Conservation (phyloP, 2,329 filamentous ascomycete species). For the Hymenoscyphus albidus region DNA sequence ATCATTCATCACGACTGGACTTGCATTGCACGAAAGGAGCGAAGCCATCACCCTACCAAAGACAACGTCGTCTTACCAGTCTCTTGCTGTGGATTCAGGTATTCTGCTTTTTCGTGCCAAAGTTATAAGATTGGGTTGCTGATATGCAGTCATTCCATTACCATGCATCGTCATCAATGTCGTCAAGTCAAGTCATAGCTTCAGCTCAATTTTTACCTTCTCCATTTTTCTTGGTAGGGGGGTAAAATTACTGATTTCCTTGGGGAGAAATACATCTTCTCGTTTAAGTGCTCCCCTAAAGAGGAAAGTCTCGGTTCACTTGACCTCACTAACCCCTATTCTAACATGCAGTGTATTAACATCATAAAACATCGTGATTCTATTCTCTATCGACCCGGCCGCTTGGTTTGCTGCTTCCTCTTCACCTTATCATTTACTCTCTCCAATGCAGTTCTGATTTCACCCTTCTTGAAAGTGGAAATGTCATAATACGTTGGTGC, state of each 20-base stretch:
- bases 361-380: not conserved
- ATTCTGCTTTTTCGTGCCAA: not conserved
- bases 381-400: constrained; percentile 18
- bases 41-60: too few species aligned
- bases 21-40: too few species aligned
- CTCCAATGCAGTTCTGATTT: constrained; percentile 68
- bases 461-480: constrained; percentile 75
- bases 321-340: not conserved
- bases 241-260: not conserved
- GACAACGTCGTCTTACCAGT: too few species aligned
- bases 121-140: not conserved
- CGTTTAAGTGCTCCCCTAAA: not conserved
- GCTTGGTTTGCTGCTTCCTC: constrained; percentile 43
- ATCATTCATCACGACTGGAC: too few species aligned
- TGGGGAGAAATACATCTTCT: not conserved
- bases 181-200: not conserved
- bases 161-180: not conserved
- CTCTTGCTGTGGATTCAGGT: not conserved
- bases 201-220: not conserved
- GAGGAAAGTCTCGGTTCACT: not conserved
- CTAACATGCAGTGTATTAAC: not conserved
- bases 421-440: constrained; percentile 57
- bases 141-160: not conserved
- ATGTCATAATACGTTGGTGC: constrained; percentile 91
- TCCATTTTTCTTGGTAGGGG: not conserved